Conservation (phyloP, 148 eudicot genomes). For the Polygonum aviculare region DNA sequence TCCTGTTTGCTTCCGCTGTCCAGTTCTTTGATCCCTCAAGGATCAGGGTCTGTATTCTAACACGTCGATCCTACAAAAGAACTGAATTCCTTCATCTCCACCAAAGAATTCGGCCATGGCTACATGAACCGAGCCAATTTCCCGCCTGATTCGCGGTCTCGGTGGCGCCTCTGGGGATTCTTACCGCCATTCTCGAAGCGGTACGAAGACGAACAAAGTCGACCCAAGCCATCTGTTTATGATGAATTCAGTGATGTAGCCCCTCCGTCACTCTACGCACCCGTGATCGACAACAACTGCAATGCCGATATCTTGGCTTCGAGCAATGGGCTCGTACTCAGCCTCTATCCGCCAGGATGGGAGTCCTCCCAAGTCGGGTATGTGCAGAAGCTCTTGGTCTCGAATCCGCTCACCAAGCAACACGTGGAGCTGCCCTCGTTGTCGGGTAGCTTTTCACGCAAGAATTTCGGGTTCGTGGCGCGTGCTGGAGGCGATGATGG, state of each 20-base stretch:
- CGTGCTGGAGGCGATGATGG: background rate
- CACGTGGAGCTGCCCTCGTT: background rate
- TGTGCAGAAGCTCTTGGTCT: background rate
- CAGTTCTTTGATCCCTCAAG: too few species aligned
- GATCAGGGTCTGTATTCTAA: too few species aligned
- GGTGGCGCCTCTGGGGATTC: background rate
- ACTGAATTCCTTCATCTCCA: background rate
- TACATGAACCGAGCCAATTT: background rate
- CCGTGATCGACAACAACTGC: background rate
- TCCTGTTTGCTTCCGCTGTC: too few species aligned
- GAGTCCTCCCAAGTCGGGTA: background rate
- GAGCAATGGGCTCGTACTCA: background rate
- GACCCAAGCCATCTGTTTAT: background rate
- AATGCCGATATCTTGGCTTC: background rate
- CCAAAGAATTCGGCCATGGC: background rate
- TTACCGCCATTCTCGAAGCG: background rate
- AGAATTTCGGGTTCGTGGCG: background rate
- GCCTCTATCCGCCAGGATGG: background rate
- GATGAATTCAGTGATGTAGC: background rate
- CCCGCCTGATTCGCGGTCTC: background rate
- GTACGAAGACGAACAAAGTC: background rate
- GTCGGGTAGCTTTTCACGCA: background rate
- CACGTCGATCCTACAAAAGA: background rate
- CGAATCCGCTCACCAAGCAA: background rate
- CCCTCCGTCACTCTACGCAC: background rate